These are phyloP conservation scores for Rhizopus delemar DNA, from an alignment of 371 early-diverging fungal species.

Conservation along the genomic window DNA sequence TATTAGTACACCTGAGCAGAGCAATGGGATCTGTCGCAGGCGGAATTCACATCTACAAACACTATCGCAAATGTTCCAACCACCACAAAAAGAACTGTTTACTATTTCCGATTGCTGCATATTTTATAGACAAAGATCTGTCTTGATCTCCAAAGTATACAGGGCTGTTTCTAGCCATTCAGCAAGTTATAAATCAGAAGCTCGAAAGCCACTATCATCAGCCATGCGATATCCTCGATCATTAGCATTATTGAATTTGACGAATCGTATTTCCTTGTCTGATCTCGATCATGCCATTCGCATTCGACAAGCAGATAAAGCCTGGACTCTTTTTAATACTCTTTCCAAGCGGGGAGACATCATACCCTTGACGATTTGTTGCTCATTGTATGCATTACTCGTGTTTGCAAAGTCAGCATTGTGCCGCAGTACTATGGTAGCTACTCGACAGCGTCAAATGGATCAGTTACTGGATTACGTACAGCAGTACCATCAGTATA, in stretches of 20 bases:
- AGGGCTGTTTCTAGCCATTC: constrained; percentile 19
- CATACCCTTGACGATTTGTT: constrained; percentile 34
- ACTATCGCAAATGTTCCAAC: constrained; percentile 29
- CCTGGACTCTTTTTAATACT: constrained; percentile 43
- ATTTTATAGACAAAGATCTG: constrained; percentile 23
- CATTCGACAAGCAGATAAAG: constrained; percentile 37
- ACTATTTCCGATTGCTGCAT: constrained; percentile 10
- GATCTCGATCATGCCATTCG: constrained; percentile 44
- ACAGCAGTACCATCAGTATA: constrained; percentile 17
- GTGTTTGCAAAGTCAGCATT: constrained; percentile 29
- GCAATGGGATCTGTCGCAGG: constrained; percentile 25
- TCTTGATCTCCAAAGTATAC: constrained; percentile 4
- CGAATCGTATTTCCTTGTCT: constrained; percentile 25
- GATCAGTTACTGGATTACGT: constrained; percentile 36
- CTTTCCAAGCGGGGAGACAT: constrained; percentile 26
- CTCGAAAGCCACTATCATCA: constrained; percentile 5
- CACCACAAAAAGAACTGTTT: constrained; percentile 10
- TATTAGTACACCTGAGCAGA: constrained; percentile 23
- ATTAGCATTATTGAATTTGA: constrained; percentile 29
- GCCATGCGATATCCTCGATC: constrained; percentile 22
- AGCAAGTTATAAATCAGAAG: neutral
- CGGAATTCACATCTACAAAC: constrained; percentile 39
- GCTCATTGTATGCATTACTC: constrained; percentile 40
- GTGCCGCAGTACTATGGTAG: constrained; percentile 6
- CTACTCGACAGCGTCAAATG: constrained; percentile 35